These are phyloP conservation scores for Eucalyptus leucophloia DNA, from an alignment of 345 rosid genomes.

Conservation along the genomic window DNA sequence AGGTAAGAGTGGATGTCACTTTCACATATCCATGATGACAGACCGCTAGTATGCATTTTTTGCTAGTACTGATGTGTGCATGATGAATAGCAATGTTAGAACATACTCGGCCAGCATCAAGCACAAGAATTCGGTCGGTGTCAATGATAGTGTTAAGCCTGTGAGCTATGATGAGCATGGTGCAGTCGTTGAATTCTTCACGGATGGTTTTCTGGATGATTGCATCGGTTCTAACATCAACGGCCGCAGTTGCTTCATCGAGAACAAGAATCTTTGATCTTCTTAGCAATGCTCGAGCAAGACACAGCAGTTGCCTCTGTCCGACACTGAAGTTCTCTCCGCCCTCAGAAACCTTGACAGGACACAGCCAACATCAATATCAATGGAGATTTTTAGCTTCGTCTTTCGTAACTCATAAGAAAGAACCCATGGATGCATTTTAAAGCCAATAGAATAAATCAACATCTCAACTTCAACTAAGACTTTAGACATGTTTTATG, in stretches of 20 bases:
- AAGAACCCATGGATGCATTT: not conserved
- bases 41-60: not conserved
- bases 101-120: slow-evolving; percentile 75
- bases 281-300: slow-evolving; percentile 77
- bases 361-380: not conserved
- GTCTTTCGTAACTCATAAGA: not conserved
- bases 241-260: slow-evolving; percentile 96
- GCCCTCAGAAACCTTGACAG: slow-evolving; percentile 29
- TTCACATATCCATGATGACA: not conserved
- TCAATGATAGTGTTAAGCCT: slow-evolving; percentile 82
- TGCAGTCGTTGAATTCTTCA: slow-evolving; percentile 79
- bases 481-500: too few relatives aligned
- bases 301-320: slow-evolving; percentile 87
- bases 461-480: too few relatives aligned
- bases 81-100: not conserved
- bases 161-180: slow-evolving; percentile 90
- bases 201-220: slow-evolving; percentile 80
- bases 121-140: slow-evolving; percentile 69
- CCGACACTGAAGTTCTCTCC: slow-evolving; percentile 97
- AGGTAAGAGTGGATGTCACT: not conserved
- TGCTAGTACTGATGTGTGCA: not conserved
- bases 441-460: not conserved
- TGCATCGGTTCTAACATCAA: slow-evolving; percentile 86
- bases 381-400: not conserved
- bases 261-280: slow-evolving; percentile 91